Evolutionary conservation across 2,329 filamentous ascomycete species (phyloP).

Genomic region (Ciborinia camelliae): DNA sequence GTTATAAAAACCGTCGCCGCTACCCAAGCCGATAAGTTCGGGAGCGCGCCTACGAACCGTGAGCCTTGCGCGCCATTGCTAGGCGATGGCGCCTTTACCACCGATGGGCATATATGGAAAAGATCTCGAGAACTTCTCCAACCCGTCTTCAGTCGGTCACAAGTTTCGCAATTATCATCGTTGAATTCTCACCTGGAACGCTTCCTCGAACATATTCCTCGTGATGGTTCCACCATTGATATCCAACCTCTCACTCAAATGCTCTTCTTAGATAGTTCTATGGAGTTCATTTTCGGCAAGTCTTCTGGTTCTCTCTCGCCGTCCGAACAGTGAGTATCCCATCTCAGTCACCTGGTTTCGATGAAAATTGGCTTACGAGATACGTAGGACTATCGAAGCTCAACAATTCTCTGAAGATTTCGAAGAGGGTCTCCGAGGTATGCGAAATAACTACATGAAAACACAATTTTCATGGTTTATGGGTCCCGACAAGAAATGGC

Average conservation of each 20-base stretch:
- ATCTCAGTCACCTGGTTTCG: neutral
- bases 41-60: slow-evolving; percentile 45
- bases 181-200: slow-evolving; percentile 58
- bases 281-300: slow-evolving; percentile 24
- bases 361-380: neutral
- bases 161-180: slow-evolving; percentile 48
- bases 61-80: slow-evolving; percentile 46
- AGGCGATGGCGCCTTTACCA: slow-evolving; percentile 54
- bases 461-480: slow-evolving; percentile 17
- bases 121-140: slow-evolving; percentile 48
- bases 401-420: slow-evolving; percentile 17
- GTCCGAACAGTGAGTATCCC: neutral
- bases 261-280: slow-evolving; percentile 57
- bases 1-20: slow-evolving; percentile 55
- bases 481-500: slow-evolving; percentile 14
- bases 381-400: neutral
- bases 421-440: slow-evolving; percentile 20
- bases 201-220: slow-evolving; percentile 55
- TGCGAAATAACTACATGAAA: slow-evolving; percentile 18
- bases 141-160: slow-evolving; percentile 49
- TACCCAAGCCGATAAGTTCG: slow-evolving; percentile 52
- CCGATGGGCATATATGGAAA: slow-evolving; percentile 50
- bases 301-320: slow-evolving; percentile 35
- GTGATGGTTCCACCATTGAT: slow-evolving; percentile 52
- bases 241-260: slow-evolving; percentile 60